Conservation (phyloP, 306 rosid genomes). For the Coriaria nepalensis region DNA sequence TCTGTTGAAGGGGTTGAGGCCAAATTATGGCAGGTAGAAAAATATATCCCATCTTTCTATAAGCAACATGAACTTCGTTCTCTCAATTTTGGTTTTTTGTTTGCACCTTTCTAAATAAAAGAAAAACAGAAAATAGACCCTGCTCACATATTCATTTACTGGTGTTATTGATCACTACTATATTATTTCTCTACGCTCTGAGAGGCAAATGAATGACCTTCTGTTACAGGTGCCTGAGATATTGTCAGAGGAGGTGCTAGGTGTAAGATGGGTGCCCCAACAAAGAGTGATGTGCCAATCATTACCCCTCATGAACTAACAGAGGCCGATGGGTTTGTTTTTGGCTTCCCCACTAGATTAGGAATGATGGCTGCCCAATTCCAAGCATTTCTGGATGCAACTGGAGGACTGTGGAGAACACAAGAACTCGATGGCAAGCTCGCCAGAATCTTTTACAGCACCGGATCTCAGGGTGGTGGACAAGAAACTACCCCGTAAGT, state of each 20-base stretch:
- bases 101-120: no score
- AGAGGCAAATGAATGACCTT: slow-evolving; percentile 11
- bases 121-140: no score
- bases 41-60: neutral
- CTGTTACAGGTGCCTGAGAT: slow-evolving; percentile 75
- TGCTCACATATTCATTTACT: no score
- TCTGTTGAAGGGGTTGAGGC: slow-evolving; percentile 89
- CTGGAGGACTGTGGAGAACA: slow-evolving; percentile 84
- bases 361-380: slow-evolving; percentile 99
- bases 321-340: slow-evolving; percentile 78
- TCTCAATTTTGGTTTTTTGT: no score
- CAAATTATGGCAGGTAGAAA: slow-evolving; percentile 72
- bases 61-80: neutral
- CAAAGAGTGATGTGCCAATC: slow-evolving; percentile 61
- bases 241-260: slow-evolving; percentile 55
- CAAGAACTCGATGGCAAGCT: slow-evolving; percentile 95
- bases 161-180: no score
- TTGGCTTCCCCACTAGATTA: slow-evolving; percentile 91
- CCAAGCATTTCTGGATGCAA: slow-evolving; percentile 77
- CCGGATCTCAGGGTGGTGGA: slow-evolving; percentile 97
- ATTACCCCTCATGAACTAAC: slow-evolving; percentile 67
- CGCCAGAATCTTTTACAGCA: slow-evolving; percentile 84
- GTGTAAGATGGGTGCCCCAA: slow-evolving; percentile 92
- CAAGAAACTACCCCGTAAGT: slow-evolving; percentile 98
- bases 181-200: neutral